Base-by-base conservation (phyloP, 2,329 filamentous ascomycete species). In the Chrysoporthe cubensis region DNA sequence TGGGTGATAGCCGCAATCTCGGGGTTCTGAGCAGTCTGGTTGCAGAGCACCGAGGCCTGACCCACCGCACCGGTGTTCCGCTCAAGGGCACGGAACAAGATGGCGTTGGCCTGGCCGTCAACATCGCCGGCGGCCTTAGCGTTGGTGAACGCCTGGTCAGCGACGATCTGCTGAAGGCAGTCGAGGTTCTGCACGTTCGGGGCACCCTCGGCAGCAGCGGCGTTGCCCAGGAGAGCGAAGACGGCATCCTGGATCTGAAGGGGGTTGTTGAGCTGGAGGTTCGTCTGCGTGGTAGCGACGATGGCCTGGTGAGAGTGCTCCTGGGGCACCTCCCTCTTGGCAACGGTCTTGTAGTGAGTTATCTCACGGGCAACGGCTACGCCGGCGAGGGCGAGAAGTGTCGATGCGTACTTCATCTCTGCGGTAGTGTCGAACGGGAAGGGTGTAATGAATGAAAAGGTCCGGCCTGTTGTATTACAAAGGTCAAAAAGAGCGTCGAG, bases 251-350 rank as follows among this genome's bases (percentile, higher is more conserved):
- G 63, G 68, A 86, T 84, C 8, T 80, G 74, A 66, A 80, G 79
- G 0, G 84, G 84, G 74, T 86, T 83, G 73, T 85, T 73, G 62
- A 77, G 71, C 6, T 76, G 64, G 48, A 86, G 72, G 54, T 77
- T 74, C 8, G 73, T 74, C 67, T 79, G 76, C 65, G 83, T 80
- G 42, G 75, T 76, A 34, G 75, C 74, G 54, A 85, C 70, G 71
- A 85, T 78, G 69, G 79, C 78, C 68, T 81, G 74, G 74, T 86
- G 84, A 9, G 83, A 81, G 71, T 85, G 82, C 71, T 86, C 84
- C 71, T 85, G 82, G 37, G 84, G 84, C 67, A 85, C 83, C 72
- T 86, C 83, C 65, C 83, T 83, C 75, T 77, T 78, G 57, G 66
- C 43, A 21, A 72, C 44, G 62, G 63, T 66, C 37, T 62, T 66